Evolutionary conservation across 306 rosid genomes (phyloP).

Genomic region (Castanea mollissima): DNA sequence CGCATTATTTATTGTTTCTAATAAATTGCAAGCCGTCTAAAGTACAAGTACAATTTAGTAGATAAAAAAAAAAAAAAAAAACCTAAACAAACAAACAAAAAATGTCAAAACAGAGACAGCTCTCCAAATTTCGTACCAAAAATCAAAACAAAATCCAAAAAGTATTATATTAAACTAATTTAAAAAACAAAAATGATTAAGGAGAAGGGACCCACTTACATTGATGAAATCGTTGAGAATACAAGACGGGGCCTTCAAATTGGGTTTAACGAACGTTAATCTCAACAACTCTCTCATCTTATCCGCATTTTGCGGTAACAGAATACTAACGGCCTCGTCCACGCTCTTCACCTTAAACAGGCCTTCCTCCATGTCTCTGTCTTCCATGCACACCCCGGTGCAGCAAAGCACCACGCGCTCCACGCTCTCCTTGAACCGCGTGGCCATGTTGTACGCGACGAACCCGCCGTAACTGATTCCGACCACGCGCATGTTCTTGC

Average conservation of each 20-base stretch:
- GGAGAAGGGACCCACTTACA: slow-evolving; percentile 34
- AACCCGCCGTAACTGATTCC: slow-evolving; percentile 94
- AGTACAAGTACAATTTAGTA: too few species aligned
- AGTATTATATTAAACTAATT: neutral
- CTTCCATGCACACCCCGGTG: slow-evolving; percentile 76
- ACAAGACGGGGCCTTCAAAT: slow-evolving; percentile 45
- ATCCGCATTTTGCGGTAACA: slow-evolving; percentile 66
- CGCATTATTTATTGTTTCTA: too few species aligned
- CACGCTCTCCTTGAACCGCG: slow-evolving; percentile 64
- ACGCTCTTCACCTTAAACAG: slow-evolving; percentile 56
- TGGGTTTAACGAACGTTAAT: slow-evolving; percentile 59
- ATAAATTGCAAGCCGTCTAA: too few species aligned
- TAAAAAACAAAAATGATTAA: neutral
- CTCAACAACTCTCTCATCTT: slow-evolving; percentile 52
- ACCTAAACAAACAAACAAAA: too few species aligned
- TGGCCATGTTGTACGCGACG: slow-evolving; percentile 77
- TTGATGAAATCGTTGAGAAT: slow-evolving; percentile 62
- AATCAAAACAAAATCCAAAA: neutral
- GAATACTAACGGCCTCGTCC: slow-evolving; percentile 58
- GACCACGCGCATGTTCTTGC: slow-evolving; percentile 28
- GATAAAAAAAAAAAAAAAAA: too few species aligned
- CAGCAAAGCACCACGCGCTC: slow-evolving; percentile 73
- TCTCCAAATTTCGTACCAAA: too few species aligned
- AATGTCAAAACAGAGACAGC: too few species aligned
- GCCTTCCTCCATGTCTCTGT: slow-evolving; percentile 76